These are phyloP conservation scores for Wickerhamomyces kurtzmanii DNA, from an alignment of 805 yeast species.

Conservation along the genomic window DNA sequence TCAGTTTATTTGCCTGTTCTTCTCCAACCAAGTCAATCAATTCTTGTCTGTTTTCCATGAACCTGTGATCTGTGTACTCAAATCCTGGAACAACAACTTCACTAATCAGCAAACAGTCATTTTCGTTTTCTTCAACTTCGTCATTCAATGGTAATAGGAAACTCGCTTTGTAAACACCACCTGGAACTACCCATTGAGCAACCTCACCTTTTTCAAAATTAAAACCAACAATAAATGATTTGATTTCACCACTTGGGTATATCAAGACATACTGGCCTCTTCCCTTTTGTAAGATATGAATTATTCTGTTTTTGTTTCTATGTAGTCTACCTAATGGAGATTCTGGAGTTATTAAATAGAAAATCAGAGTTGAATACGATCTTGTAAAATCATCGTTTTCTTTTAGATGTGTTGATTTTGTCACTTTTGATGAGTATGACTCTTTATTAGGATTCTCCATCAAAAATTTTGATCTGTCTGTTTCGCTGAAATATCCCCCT, in stretches of 20 bases:
- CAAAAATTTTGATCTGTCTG: slow-evolving; percentile 38
- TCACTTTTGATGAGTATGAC: background rate
- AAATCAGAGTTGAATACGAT: slow-evolving; percentile 39
- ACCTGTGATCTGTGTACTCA: slow-evolving; percentile 42
- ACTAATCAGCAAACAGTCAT: slow-evolving; percentile 37
- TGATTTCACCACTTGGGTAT: slow-evolving; percentile 38
- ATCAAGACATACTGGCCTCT: slow-evolving; percentile 45
- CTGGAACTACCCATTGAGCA: slow-evolving; percentile 57
- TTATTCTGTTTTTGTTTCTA: slow-evolving; percentile 38
- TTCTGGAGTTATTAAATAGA: slow-evolving; percentile 40
- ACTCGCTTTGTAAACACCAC: slow-evolving; percentile 48
- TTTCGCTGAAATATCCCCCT: slow-evolving; percentile 49
- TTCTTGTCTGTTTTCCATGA: slow-evolving; percentile 24
- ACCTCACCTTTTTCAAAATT: slow-evolving; percentile 35
- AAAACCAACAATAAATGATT: slow-evolving; percentile 44
- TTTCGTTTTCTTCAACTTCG: slow-evolving; percentile 16
- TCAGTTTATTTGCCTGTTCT: slow-evolving; percentile 22
- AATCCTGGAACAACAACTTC: slow-evolving; percentile 58
- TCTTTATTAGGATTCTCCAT: slow-evolving; percentile 28
- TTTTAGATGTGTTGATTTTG: slow-evolving; percentile 1
- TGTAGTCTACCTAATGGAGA: slow-evolving; percentile 43
- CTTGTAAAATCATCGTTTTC: slow-evolving; percentile 15
- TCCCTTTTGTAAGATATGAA: slow-evolving; percentile 46
- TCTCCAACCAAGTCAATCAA: slow-evolving; percentile 26
- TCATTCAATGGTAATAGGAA: slow-evolving; percentile 30